Base-by-base conservation (phyloP, 345 rosid genomes). In the Salix brachista region DNA sequence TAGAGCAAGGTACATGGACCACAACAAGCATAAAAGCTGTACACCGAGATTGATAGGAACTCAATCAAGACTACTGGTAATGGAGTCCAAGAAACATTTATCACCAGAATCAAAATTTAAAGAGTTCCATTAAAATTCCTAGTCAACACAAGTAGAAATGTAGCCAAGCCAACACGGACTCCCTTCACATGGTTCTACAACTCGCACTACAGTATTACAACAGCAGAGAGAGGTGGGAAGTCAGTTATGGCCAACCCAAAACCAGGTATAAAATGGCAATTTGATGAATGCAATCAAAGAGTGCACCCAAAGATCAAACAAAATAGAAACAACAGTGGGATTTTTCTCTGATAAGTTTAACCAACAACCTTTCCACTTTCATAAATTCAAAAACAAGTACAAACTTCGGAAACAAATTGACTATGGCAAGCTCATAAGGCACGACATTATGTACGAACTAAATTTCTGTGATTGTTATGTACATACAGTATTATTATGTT, bases 401-500 rank as follows among this genome's bases (percentile, higher is more conserved):
- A 74, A 44, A 50, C 2, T 50, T 18, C 1, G 36, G 28, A 26
- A 52, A 17, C 5, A 19, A 11, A 74, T 18, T 1, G 6, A 18
- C 1, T 5, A 25, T 25, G 37, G 44, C 50, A 34, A 18, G 50
- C 78, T 54, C 28, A 36, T 5, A 23, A 18, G 14, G 67, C 12
- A 25, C 4, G 56, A 26, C 48, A 50, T 48, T 71, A 62, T 71
- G 21, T 71, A 71, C 41, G 71, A 17, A 62, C 48, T 44, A 62
- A 30, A 7, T 62, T 37, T 64, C 28, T 4, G n/a, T 30, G 30
- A 72, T 64, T 39, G 71, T 48, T 75, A 70, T 79, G 52, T 79
- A 83, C 86, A 81, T 19, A 26, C 9, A 7, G 61, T 65, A 32
- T 66, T 74, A 69, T 62, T 66, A 21, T 3, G 67, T 64, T 25